phyloP scores from a whole-genome alignment of 2,329 filamentous ascomycete genomes.

The Microdochium nivale region DNA sequence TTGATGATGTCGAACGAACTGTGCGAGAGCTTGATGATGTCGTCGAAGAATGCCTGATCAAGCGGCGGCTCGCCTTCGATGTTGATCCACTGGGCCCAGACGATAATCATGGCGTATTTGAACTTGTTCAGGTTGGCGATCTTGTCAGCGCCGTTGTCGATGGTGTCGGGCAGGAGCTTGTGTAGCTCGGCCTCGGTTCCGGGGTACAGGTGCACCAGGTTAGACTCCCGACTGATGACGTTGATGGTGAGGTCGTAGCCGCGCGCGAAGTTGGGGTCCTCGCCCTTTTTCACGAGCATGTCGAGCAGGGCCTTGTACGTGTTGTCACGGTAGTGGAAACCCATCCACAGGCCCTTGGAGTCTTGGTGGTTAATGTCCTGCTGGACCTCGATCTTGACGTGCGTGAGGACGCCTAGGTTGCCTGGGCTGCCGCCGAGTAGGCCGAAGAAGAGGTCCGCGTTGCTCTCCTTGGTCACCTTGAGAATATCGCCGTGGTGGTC shows the following conservation, averaged over 20 bases:
- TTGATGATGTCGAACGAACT: conserved; percentile 21
- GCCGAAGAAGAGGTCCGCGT: conserved; percentile 51
- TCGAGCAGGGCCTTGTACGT: conserved; percentile 28
- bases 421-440: conserved; percentile 48
- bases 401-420: conserved; percentile 47
- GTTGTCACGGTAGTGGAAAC: conserved; percentile 29
- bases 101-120: conserved; percentile 30
- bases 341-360: conserved; percentile 29
- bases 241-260: conserved; percentile 38
- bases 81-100: conserved; percentile 39
- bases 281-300: conserved; percentile 32
- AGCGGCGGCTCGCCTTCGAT: conserved; percentile 22
- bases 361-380: conserved; percentile 11
- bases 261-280: conserved; percentile 27
- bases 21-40: conserved; percentile 24
- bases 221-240: conserved; percentile 31
- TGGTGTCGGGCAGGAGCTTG: conserved; percentile 25
- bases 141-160: conserved; percentile 27
- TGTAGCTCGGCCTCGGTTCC: conserved; percentile 20
- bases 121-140: conserved; percentile 20
- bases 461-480: conserved; percentile 33
- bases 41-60: conserved; percentile 27
- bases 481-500: conserved; percentile 34
- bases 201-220: conserved; percentile 23
- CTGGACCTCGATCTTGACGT: conserved; percentile 15